phyloP scores from a whole-genome alignment of 2,329 filamentous ascomycete species.

The Emericellopsis atlantica region DNA sequence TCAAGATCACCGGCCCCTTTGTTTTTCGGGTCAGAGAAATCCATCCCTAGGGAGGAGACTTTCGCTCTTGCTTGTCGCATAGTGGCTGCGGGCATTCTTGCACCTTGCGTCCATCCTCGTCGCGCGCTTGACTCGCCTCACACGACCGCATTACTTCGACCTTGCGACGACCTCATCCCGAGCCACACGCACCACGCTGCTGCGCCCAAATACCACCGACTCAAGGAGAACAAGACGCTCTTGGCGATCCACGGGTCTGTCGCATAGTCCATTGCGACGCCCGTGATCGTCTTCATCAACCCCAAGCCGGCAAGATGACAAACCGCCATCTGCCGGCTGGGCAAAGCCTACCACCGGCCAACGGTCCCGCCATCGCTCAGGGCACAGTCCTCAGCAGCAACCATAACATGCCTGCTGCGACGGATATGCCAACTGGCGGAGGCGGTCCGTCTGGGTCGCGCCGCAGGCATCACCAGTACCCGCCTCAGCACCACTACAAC shows the following conservation, averaged over 20 bases:
- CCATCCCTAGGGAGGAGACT: too few relatives aligned
- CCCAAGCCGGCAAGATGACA: conserved; percentile 68
- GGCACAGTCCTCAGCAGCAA: not conserved
- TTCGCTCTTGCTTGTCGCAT: too few relatives aligned
- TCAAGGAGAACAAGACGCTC: too few relatives aligned
- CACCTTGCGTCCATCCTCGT: too few relatives aligned
- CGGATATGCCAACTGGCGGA: too few relatives aligned
- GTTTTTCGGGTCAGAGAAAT: too few relatives aligned
- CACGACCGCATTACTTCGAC: too few relatives aligned
- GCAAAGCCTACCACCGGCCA: conserved; percentile 37
- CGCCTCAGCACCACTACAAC: conserved; percentile 7
- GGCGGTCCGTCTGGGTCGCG: not conserved
- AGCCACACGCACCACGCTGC: too few relatives aligned
- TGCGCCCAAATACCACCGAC: conserved; percentile 1
- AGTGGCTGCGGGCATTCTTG: too few relatives aligned
- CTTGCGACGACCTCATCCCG: too few relatives aligned
- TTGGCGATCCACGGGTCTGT: conserved; percentile 14
- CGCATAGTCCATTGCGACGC: conserved; percentile 17
- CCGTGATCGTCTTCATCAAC: conserved; percentile 12
- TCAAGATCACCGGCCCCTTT: too few relatives aligned
- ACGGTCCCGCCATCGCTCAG: not conserved
- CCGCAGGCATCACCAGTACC: conserved; percentile 9
- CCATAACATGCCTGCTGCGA: not conserved
- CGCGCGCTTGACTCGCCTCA: too few relatives aligned
- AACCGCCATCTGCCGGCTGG: conserved; percentile 66